Percentiles rank a stretch among this genome's conserved stretches.
Conservation (phyloP, 768 basidiomycete genomes). For the Tephrocybe sp. region DNA sequence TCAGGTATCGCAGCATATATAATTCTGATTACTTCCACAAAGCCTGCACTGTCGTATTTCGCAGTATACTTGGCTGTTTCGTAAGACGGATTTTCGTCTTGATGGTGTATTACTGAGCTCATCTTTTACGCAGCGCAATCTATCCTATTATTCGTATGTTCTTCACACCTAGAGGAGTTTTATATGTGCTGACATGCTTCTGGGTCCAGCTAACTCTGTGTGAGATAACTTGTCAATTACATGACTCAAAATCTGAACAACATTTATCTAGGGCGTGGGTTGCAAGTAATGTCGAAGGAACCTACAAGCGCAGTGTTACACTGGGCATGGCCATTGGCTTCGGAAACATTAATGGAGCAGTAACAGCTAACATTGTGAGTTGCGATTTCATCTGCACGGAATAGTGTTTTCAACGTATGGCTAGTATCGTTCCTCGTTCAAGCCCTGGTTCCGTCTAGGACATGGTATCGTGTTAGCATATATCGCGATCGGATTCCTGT, state of each 20-base stretch:
- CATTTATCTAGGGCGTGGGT: constrained; percentile 59
- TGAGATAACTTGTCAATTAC: constrained; percentile 23
- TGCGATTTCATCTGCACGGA: not conserved
- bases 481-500: constrained; percentile 63
- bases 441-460: constrained; percentile 69
- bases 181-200: not conserved
- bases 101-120: not conserved
- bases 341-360: constrained; percentile 71
- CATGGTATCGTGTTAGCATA: constrained; percentile 72
- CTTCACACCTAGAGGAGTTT: not conserved
- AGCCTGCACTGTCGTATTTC: constrained; percentile 68
- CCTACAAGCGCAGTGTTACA: constrained; percentile 71
- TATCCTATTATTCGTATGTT: constrained; percentile 52
- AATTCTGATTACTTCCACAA: constrained; percentile 61
- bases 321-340: constrained; percentile 70
- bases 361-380: constrained; percentile 65
- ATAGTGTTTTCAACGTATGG: not conserved
- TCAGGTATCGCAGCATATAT: constrained; percentile 60
- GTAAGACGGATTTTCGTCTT: constrained; percentile 37
- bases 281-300: constrained; percentile 69
- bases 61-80: constrained; percentile 70
- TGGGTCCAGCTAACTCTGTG: constrained; percentile 47
- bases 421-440: constrained; percentile 64
- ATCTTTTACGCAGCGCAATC: constrained; percentile 38
- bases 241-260: constrained; percentile 14